Base-by-base conservation (phyloP, 352 stramenopile species). In the Salisapilia sapeloensis region DNA sequence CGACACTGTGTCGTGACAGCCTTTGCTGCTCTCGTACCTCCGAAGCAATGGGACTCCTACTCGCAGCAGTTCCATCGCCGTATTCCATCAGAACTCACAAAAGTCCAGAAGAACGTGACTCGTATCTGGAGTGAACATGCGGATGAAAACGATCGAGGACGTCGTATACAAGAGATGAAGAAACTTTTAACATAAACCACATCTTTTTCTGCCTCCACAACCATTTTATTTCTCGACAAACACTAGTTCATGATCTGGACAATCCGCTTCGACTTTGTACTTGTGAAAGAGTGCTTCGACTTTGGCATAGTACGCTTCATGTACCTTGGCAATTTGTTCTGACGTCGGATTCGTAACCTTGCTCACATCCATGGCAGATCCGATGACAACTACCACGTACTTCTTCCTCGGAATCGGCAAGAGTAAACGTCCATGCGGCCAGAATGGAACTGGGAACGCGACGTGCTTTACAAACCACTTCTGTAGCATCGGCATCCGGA, bases 401-500 rank as follows among this genome's bases (percentile, higher is more conserved):
- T 61, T 46, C 19, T 64, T 72, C 26, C 71, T 58, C 6, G 74
- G 74, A 22, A 90, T 71, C 25, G 74, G 74, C 19, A 90, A 35
- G 6, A 72, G 42, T 4, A 47, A 42, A 12, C 67, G 63, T 16
- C 74, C 74, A 34, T 86, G 82, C 6, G 74, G 74, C 28, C 77
- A 76, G 46, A 77, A 79, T 22, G 74, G 74, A 40, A 84, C 75
- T 29, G 74, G 74, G 27, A 90, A 76, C 12, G 65, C 70, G 15
- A 90, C 50, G 24, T 62, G 60, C 40, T 76, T 79, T 34, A 86
- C 53, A 25, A 76, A 84, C 74, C 74, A 90, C 14, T 53, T 51
- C 50, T 90, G 70, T 18, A 90, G 24, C 33, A 55, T 44, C 8
- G 74, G 67, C n/a, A 55, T 59, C n/a, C 56, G 58, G 12, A 90